Conservation (phyloP, 768 basidiomycete species). For the Pisolithus orientalis region DNA sequence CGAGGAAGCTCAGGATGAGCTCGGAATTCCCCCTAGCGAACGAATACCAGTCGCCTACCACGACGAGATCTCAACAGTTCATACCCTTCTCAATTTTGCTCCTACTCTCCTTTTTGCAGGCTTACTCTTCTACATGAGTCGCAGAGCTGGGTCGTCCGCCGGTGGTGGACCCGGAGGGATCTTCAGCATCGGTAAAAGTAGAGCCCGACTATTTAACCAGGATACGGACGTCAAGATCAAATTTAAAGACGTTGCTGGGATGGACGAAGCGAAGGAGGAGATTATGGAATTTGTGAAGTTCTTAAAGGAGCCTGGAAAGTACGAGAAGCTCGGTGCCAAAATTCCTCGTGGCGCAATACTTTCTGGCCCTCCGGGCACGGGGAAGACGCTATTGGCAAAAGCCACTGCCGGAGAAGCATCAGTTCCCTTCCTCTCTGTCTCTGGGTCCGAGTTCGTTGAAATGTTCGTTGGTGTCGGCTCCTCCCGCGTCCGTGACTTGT, state of each 20-base stretch:
- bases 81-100: conserved; percentile 82
- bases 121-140: conserved; percentile 82
- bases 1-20: conserved; percentile 87
- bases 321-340: conserved; percentile 95
- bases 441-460: conserved; percentile 98
- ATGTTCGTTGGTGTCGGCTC: conserved; percentile 99
- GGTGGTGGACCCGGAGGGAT: conserved; percentile 79
- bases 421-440: conserved; percentile 97
- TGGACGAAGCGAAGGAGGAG: conserved; percentile 99
- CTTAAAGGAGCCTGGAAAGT: conserved; percentile 90
- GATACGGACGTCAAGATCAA: conserved; percentile 90
- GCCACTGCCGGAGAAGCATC: conserved; percentile 97
- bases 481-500: conserved; percentile 93
- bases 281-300: conserved; percentile 99
- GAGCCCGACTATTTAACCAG: conserved; percentile 93
- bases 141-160: conserved; percentile 55
- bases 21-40: conserved; percentile 87
- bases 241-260: conserved; percentile 96
- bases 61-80: conserved; percentile 84
- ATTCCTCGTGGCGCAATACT: conserved; percentile 94
- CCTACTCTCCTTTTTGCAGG: conserved; percentile 93
- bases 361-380: conserved; percentile 95
- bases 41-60: conserved; percentile 96
- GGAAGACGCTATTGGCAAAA: conserved; percentile 96
- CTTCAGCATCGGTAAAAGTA: conserved; percentile 95